Conservation (phyloP, 345 rosid species). For the Psidium guajava region DNA sequence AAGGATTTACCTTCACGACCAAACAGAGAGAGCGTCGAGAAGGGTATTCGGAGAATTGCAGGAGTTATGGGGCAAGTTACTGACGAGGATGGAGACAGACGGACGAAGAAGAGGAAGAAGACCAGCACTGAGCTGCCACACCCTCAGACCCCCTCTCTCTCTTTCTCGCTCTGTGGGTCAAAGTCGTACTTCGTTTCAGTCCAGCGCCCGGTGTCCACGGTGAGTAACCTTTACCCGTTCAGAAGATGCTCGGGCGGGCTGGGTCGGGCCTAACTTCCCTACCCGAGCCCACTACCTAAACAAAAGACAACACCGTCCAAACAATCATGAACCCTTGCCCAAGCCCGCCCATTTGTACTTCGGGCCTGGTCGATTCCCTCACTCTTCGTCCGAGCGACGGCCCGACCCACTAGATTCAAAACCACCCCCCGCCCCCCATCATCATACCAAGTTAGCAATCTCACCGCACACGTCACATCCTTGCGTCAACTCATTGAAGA, state of each 20-base stretch:
- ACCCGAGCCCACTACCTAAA: background rate
- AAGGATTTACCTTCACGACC: background rate
- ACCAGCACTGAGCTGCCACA: background rate
- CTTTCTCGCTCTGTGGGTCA: conserved; percentile 12
- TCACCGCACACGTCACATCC: background rate
- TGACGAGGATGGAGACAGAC: background rate
- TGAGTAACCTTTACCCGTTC: background rate
- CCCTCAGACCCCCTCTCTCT: background rate
- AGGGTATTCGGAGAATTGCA: background rate
- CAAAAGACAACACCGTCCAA: background rate
- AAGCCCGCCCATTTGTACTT: background rate
- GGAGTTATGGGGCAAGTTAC: background rate
- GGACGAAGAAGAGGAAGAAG: background rate
- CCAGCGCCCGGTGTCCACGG: background rate
- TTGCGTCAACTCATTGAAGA: background rate
- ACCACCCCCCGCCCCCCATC: no score
- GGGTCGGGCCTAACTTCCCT: background rate
- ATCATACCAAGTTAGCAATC: background rate
- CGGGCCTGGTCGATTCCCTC: background rate
- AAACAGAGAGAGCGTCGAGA: background rate
- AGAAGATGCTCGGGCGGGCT: background rate
- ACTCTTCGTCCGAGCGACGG: background rate
- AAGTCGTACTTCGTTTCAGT: background rate
- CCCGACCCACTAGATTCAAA: background rate
- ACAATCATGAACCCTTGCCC: background rate